Conservation (phyloP, 2,329 filamentous ascomycete genomes). For the Xylaria sp. region DNA sequence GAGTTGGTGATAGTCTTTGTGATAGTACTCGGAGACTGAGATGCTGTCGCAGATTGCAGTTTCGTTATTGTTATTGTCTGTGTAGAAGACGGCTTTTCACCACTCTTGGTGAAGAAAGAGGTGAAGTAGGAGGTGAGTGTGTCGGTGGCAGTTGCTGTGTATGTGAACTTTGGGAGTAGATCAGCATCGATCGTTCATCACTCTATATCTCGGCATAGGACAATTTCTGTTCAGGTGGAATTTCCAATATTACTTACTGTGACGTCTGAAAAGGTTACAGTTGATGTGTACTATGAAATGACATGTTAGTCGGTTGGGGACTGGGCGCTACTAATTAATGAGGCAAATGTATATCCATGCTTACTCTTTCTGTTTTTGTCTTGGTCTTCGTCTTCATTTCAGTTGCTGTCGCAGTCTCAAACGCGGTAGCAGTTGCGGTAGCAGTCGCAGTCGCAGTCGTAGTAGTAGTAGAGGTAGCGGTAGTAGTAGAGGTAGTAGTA, state of each 20-base stretch:
- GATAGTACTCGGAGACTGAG: constrained; percentile 5
- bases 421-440: constrained; percentile 1
- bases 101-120: constrained; percentile 8
- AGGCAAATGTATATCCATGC: not conserved
- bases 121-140: constrained; percentile 10
- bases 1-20: constrained; percentile 21
- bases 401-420: not conserved
- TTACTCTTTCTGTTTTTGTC: constrained; percentile 21
- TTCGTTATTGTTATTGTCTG: constrained; percentile 12
- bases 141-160: constrained; percentile 10
- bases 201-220: not conserved
- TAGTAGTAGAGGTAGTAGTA: constrained; percentile 6
- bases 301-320: not conserved
- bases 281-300: constrained; percentile 19
- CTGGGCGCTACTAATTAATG: not conserved
- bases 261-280: constrained; percentile 3
- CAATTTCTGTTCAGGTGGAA: not conserved
- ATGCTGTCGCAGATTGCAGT: not conserved
- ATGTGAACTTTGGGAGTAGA: constrained; percentile 9
- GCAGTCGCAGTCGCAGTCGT: constrained; percentile 7
- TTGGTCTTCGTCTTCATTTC: constrained; percentile 3
- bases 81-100: not conserved
- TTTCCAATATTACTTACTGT: constrained; percentile 10
- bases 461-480: not conserved
- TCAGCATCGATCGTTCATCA: not conserved